phyloP scores from a whole-genome alignment of 805 yeast species.

The Spathaspora arborariae region DNA sequence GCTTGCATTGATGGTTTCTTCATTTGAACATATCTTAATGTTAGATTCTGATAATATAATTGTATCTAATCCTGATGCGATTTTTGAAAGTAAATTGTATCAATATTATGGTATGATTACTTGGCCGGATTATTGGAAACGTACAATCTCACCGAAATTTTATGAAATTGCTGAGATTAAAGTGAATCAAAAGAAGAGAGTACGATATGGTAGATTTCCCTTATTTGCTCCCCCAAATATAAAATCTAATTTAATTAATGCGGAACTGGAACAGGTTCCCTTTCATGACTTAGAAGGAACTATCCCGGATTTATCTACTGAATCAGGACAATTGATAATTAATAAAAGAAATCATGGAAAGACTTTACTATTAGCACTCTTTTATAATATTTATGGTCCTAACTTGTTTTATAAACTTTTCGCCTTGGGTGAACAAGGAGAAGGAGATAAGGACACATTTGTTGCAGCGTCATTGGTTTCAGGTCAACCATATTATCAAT shows the following conservation, averaged over 20 bases:
- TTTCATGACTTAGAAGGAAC: conserved; percentile 66
- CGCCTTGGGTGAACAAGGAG: conserved; percentile 48
- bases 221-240: conserved; percentile 12
- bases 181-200: conserved; percentile 26
- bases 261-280: conserved; percentile 27
- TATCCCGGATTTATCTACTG: conserved; percentile 66
- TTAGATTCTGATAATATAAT: conserved; percentile 34
- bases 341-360: conserved; percentile 55
- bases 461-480: conserved; percentile 32
- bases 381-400: conserved; percentile 66
- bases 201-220: conserved; percentile 25
- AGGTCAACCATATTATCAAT: conserved; percentile 35
- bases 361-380: conserved; percentile 56
- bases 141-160: conserved; percentile 33
- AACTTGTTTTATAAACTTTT: conserved; percentile 54
- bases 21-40: conserved; percentile 30
- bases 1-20: conserved; percentile 40
- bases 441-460: conserved; percentile 37
- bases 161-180: conserved; percentile 31
- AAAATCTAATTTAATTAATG: conserved; percentile 10
- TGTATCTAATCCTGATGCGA: conserved; percentile 25
- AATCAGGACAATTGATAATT: conserved; percentile 63
- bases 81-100: conserved; percentile 27
- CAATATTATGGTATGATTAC: conserved; percentile 31
- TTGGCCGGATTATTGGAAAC: conserved; percentile 44